A percentile compares a stretch with the other conserved stretches of the same genome.
Evolutionary conservation across 176 grass and related monocot genomes (phyloP).

Genomic region (Oryza officinalis): DNA sequence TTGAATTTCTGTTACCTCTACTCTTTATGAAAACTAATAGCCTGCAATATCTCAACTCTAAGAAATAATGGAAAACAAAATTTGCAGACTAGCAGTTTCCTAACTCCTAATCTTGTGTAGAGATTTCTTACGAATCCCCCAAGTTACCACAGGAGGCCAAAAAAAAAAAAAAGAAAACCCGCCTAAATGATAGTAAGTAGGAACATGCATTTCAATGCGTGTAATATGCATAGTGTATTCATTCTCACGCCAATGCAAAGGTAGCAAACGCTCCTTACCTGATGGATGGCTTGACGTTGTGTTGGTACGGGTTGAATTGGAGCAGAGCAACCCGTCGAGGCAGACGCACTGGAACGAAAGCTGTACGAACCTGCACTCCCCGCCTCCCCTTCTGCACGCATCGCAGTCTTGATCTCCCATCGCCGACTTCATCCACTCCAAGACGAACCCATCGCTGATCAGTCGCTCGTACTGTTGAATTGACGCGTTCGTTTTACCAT

Average conservation of each 20-base stretch:
- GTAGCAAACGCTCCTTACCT: not conserved
- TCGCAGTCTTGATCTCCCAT: slow-evolving; percentile 13
- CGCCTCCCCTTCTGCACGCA: not conserved
- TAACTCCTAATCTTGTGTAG: no score
- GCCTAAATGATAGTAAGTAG: no score
- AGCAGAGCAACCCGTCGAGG: slow-evolving; percentile 20
- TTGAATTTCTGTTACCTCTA: not conserved
- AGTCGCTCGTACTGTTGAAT: slow-evolving; percentile 1
- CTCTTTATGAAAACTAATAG: not conserved
- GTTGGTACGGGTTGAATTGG: not conserved
- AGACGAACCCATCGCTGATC: slow-evolving; percentile 42
- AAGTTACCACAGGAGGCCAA: no score
- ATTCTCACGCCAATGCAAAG: not conserved
- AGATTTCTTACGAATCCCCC: no score
- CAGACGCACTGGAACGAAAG: slow-evolving; percentile 44
- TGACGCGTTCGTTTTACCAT: no score
- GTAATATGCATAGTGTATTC: not conserved
- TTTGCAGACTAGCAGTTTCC: no score
- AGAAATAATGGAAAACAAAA: no score
- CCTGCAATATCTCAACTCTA: no score
- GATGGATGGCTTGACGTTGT: not conserved
- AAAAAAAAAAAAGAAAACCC: no score
- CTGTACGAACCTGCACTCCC: slow-evolving; percentile 45
- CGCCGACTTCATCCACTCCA: not conserved
- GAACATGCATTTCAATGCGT: not conserved